These are phyloP conservation scores for Wickerhamomyces alni DNA, from an alignment of 805 yeast species.

Conservation along the genomic window DNA sequence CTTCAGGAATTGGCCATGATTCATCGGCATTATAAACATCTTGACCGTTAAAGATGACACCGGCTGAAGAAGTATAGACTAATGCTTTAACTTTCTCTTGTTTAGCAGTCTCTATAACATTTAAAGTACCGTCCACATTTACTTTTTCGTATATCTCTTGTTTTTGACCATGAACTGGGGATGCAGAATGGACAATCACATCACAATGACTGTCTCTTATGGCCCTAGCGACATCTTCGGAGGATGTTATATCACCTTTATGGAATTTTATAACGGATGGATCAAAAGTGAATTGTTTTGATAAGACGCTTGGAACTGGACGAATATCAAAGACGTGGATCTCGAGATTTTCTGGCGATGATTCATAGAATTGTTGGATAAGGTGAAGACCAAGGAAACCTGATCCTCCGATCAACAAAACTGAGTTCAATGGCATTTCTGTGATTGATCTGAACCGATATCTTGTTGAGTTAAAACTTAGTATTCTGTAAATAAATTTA, in stretches of 20 bases:
- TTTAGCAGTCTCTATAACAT: slow-evolving; percentile 60
- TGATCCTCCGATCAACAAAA: slow-evolving; percentile 89
- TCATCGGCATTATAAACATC: slow-evolving; percentile 92
- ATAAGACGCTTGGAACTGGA: slow-evolving; percentile 68
- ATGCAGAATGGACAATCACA: slow-evolving; percentile 91
- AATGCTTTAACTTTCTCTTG: slow-evolving; percentile 49
- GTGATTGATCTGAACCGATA: no score
- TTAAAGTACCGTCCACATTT: slow-evolving; percentile 83
- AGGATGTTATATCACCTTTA: slow-evolving; percentile 80
- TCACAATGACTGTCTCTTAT: slow-evolving; percentile 53
- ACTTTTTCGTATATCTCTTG: slow-evolving; percentile 82
- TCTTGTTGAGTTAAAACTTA: no score
- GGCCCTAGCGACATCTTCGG: slow-evolving; percentile 60
- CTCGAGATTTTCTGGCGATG: slow-evolving; percentile 51
- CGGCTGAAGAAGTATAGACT: slow-evolving; percentile 95
- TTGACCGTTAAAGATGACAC: slow-evolving; percentile 94
- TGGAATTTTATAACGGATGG: slow-evolving; percentile 50
- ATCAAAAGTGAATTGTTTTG: slow-evolving; percentile 72
- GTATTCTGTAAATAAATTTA: no score
- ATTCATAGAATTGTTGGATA: slow-evolving; percentile 72
- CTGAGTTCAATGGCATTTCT: slow-evolving; percentile 31
- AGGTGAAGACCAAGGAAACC: slow-evolving; percentile 93
- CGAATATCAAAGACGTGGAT: slow-evolving; percentile 90
- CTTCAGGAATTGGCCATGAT: slow-evolving; percentile 84
- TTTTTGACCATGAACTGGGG: slow-evolving; percentile 90